A percentile compares a stretch with the other conserved stretches of the same genome.
Evolutionary conservation across 768 basidiomycete species (phyloP).

Genomic region (Pholiota microspora): DNA sequence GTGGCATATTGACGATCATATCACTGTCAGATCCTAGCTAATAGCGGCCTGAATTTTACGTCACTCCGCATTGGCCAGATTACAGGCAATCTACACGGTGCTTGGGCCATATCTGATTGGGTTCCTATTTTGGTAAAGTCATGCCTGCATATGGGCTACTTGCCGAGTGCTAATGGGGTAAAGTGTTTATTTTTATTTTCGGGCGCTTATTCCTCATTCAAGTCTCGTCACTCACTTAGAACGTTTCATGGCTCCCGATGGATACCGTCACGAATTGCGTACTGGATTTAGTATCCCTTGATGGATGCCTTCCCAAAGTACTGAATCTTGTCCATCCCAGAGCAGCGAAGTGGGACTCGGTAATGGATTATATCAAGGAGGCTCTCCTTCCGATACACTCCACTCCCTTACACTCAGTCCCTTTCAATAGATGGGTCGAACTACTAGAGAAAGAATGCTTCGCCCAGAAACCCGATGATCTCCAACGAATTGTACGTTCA

Average conservation of each 20-base stretch:
- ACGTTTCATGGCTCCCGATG: constrained; percentile 31
- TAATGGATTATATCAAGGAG: constrained; percentile 17
- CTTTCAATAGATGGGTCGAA: constrained; percentile 9
- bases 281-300: constrained; percentile 23
- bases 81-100: constrained; percentile 29
- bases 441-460: background rate
- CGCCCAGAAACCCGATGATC: background rate
- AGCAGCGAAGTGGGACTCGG: constrained; percentile 23
- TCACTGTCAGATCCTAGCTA: constrained; percentile 23
- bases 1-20: background rate
- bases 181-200: constrained; percentile 1
- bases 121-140: constrained; percentile 34
- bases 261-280: constrained; percentile 20
- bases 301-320: constrained; percentile 10
- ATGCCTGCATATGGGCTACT: constrained; percentile 20
- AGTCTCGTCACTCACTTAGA: constrained; percentile 10
- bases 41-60: constrained; percentile 23
- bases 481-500: constrained; percentile 7
- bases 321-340: constrained; percentile 30
- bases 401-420: background rate
- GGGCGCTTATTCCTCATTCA: background rate
- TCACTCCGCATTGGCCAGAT: constrained; percentile 33
- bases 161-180: constrained; percentile 27
- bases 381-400: constrained; percentile 2
- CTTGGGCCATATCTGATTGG: constrained; percentile 37